Evolutionary conservation across 2,329 filamentous ascomycete genomes (phyloP), one percentile per base, ranked within the genome.

Genomic region (Nothopassalora personata): DNA sequence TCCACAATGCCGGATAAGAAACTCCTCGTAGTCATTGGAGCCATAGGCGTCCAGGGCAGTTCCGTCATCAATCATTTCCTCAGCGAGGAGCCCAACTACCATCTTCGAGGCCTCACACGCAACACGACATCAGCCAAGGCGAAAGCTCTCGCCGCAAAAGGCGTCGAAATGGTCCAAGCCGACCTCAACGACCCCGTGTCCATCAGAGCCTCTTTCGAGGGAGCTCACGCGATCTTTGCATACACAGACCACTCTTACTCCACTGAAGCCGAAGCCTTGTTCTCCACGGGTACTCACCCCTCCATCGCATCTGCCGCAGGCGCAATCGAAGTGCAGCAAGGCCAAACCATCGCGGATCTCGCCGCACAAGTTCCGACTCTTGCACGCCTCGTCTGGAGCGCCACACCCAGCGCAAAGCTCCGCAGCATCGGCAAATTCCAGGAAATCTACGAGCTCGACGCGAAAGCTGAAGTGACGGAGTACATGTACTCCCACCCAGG

Each of bases 271-370:
- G 47, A 52, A 45, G 48, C 51, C 10, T 53, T 48, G 11, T 53
- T 64, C 27, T 9, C 39, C 9, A 27, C 28, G 6, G 60, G 60
- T 30, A 50, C 60, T 18, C 5, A 59, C 10, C 13, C 34, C 11
- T 10, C 55, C 5, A 57, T 63, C 36, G 58, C 78, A 10, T 69
- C 68, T 56, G 78, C 75, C 59, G 78, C 78, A 0, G 81, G 79
- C 60, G 73, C 81, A 0, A 69, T 78, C 2, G 83, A 85, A 69
- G 67, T 76, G 7, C 72, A 72, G 13, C 79, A 84, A 55, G 81
- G 82, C 0, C 78, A 75, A 60, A 85, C 85, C 59, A 80, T 85
- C 31, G 80, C 76, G 3, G 78, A 83, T 60, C 82, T 81, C 0
- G 82, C 81, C n/a, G 60, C 59, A 0, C 64, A 69, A 1, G 55